Evolutionary conservation across 768 basidiomycete genomes (phyloP).

Genomic region (Gautieria morchelliformis): DNA sequence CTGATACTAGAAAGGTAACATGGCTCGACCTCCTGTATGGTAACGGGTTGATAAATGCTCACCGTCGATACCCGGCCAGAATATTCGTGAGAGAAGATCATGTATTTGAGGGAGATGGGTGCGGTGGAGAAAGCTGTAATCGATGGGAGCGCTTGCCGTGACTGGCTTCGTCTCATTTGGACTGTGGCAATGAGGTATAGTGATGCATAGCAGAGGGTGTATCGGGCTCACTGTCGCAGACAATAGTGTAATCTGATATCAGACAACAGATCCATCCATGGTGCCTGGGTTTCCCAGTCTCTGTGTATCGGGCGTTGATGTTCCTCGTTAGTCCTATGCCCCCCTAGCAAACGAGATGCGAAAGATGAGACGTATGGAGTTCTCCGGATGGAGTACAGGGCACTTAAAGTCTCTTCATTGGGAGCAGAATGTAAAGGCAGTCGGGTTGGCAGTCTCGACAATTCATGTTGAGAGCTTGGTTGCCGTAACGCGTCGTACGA

Average conservation of each 20-base stretch:
- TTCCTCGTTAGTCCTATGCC: conserved; percentile 10
- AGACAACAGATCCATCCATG: conserved; percentile 69
- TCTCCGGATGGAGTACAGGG: conserved; percentile 44
- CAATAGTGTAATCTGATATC: conserved; percentile 60
- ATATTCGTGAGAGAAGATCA: conserved; percentile 53
- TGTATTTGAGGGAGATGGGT: conserved; percentile 63
- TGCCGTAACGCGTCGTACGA: conserved; percentile 1
- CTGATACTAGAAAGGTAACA: conserved; percentile 40
- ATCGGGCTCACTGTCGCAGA: conserved; percentile 44
- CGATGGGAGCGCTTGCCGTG: conserved; percentile 43
- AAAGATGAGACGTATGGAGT: conserved; percentile 64
- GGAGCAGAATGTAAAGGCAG: conserved; percentile 16
- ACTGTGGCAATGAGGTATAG: conserved; percentile 25
- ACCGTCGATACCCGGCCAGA: conserved; percentile 78
- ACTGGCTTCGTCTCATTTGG: conserved; percentile 39
- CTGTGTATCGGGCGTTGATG: conserved; percentile 38
- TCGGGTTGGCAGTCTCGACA: conserved; percentile 19
- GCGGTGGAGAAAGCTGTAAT: conserved; percentile 49
- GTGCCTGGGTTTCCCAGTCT: conserved; percentile 63
- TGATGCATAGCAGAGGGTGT: background rate
- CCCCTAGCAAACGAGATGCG: conserved; percentile 50
- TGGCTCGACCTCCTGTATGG: conserved; percentile 1
- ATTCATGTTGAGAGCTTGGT: background rate
- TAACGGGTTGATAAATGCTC: background rate
- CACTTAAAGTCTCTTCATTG: conserved; percentile 33